Base-by-base conservation (phyloP, 1,284 basidiomycete species). In the Rhodotorula sp. region DNA sequence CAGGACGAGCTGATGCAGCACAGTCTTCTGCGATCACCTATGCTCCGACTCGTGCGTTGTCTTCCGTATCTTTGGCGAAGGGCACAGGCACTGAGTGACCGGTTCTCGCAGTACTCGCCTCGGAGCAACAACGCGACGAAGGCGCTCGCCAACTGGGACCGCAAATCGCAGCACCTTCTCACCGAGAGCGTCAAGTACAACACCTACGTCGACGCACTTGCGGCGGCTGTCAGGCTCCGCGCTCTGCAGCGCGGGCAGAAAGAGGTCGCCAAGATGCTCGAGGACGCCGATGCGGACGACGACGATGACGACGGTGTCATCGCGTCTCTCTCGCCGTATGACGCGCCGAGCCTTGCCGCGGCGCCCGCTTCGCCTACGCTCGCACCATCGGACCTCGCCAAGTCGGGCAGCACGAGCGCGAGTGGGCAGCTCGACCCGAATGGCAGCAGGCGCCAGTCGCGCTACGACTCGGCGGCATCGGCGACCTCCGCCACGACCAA, bases 131-230 rank as follows among this genome's bases (percentile, higher is more conserved):
- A 91, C 77, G 85, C 87, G 2, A 79, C 84, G 73, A 97, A 90
- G 81, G 90, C 96, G 0, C 85, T 88, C 74, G 86, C 86, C 65
- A 99, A 99, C 80, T 99, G 95, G 93, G 91, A 93, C 81, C 89
- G 89, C 78, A 94, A 92, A 80, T 92, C 90, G 13, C 89, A 91
- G 79, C 92, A 92, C 81, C 84, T 98, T 56, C 85, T 95, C 67
- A 88, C 90, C 21, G 96, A 99, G 82, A 91, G 93, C 61, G 91
- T 93, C 80, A 98, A 98, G 81, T 99, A 97, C 82, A 89, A 93
- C 65, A 91, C 90, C n/a, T 99, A 99, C 81, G 89, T 94, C 70
- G 93, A 97, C 73, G 91, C 91, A 12, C 84, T 99, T 44, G 87
- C 90, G 79, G 82, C 85, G 23, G 93, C 90, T 41, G 94, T 95